Conservation (phyloP, 2,329 filamentous ascomycete species). For the Ilyonectria sp. region DNA sequence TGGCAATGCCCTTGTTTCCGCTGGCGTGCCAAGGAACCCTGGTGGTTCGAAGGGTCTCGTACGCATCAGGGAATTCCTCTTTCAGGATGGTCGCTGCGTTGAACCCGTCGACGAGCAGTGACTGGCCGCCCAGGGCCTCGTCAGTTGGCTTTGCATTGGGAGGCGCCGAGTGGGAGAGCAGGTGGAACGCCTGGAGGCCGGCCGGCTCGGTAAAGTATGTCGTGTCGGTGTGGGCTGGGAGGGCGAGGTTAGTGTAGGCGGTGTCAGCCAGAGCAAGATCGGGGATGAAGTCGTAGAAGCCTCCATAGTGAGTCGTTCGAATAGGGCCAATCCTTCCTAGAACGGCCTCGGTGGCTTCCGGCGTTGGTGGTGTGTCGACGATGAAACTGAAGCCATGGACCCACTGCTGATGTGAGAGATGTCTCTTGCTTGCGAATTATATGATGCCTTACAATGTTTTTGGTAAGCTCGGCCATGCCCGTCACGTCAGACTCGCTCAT, state of each 20-base stretch:
- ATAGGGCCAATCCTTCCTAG: conserved; percentile 89
- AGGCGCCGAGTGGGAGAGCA: conserved; percentile 78
- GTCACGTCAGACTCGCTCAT: conserved; percentile 64
- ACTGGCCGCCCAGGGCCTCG: conserved; percentile 76
- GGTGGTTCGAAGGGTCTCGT: conserved; percentile 68
- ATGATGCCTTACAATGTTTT: conserved; percentile 70
- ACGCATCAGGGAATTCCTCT: conserved; percentile 68
- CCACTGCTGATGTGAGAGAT: conserved; percentile 62
- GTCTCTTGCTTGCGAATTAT: background rate
- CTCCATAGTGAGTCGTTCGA: conserved; percentile 91
- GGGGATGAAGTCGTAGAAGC: conserved; percentile 85
- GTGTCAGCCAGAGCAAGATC: conserved; percentile 91
- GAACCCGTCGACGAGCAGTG: conserved; percentile 90
- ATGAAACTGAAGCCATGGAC: conserved; percentile 85
- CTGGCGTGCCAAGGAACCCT: conserved; percentile 86
- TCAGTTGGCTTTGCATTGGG: conserved; percentile 50
- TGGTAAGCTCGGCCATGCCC: conserved; percentile 74
- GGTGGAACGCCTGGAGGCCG: conserved; percentile 92
- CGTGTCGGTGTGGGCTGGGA: conserved; percentile 92
- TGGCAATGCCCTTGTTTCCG: conserved; percentile 87
- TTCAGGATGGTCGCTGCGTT: conserved; percentile 75
- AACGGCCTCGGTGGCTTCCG: conserved; percentile 80
- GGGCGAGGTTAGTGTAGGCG: conserved; percentile 88
- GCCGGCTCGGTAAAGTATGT: conserved; percentile 96
- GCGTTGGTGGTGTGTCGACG: conserved; percentile 74